These are phyloP conservation scores for Penicillium sp. DNA, from an alignment of 2,329 filamentous ascomycete species.

Conservation along the genomic window DNA sequence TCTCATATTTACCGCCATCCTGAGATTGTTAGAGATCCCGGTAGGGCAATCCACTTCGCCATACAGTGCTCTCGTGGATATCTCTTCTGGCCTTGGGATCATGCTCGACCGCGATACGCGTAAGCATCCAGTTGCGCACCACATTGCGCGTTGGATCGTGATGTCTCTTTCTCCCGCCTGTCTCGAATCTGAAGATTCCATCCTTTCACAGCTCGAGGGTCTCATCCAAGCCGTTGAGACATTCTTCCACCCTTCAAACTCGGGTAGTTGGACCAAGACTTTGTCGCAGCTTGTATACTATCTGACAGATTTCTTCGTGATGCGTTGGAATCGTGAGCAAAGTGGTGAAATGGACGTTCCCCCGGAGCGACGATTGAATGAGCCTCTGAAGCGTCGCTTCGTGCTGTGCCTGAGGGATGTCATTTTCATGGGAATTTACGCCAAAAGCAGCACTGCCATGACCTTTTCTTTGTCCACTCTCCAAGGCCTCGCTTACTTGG, in stretches of 20 bases:
- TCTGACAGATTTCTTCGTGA: conserved; percentile 92
- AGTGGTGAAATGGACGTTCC: conserved; percentile 89
- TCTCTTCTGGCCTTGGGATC: conserved; percentile 75
- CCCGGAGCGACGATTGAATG: conserved; percentile 71
- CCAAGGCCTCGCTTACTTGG: conserved; percentile 83
- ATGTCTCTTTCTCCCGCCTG: conserved; percentile 88
- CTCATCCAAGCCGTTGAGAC: conserved; percentile 94
- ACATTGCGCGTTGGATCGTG: conserved; percentile 88
- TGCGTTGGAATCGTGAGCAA: conserved; percentile 93
- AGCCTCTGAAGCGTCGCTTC: conserved; percentile 81
- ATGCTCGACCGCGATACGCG: conserved; percentile 90
- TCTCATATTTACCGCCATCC: conserved; percentile 84
- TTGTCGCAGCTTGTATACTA: conserved; percentile 89
- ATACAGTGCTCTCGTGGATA: conserved; percentile 77
- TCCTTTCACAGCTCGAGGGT: conserved; percentile 81
- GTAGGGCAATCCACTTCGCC: conserved; percentile 94
- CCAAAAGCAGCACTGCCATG: conserved; percentile 88
- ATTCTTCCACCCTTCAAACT: conserved; percentile 98
- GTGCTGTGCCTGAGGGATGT: conserved; percentile 87
- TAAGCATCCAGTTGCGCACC: conserved; percentile 87
- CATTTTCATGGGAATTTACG: conserved; percentile 96
- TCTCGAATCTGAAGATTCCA: conserved; percentile 71
- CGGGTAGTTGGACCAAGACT: conserved; percentile 85
- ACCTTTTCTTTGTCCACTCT: conserved; percentile 88
- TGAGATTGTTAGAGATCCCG: conserved; percentile 89